Percentiles rank a stretch among this genome's conserved stretches.
These are phyloP conservation scores for Hericium erinaceus DNA, from an alignment of 768 basidiomycete genomes.

Conservation along the genomic window DNA sequence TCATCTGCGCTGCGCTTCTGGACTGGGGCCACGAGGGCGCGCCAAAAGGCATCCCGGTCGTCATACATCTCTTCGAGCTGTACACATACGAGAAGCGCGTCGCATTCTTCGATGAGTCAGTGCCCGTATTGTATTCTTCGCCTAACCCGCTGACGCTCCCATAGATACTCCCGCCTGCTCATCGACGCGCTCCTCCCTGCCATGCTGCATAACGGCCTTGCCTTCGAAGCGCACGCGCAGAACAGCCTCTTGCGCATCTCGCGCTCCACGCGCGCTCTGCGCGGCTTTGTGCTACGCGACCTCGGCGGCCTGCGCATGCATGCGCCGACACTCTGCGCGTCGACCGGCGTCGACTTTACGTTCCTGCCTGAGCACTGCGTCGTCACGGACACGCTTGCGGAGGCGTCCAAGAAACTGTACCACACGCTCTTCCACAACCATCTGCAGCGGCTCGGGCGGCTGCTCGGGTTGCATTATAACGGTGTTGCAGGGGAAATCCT, in stretches of 20 bases:
- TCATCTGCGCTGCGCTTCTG: constrained; percentile 42
- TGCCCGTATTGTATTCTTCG: neutral
- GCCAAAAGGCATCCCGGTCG: constrained; percentile 33
- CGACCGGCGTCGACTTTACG: constrained; percentile 40
- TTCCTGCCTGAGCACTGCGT: constrained; percentile 48
- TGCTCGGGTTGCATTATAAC: constrained; percentile 42
- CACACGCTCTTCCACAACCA: constrained; percentile 55
- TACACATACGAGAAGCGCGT: constrained; percentile 37
- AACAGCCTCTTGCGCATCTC: constrained; percentile 44
- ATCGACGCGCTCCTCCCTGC: constrained; percentile 44
- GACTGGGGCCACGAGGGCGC: constrained; percentile 40
- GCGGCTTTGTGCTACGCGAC: constrained; percentile 48
- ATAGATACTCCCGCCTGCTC: constrained; percentile 41
- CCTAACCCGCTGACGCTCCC: neutral
- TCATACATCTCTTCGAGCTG: constrained; percentile 37
- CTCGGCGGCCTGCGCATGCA: constrained; percentile 50
- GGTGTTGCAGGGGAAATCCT: constrained; percentile 45
- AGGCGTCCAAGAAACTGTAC: constrained; percentile 48
- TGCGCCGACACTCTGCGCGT: constrained; percentile 35
- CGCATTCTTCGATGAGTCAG: constrained; percentile 39
- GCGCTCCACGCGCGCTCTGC: constrained; percentile 28
- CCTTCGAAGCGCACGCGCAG: constrained; percentile 54
- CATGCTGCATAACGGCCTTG: constrained; percentile 44
- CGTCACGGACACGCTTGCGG: constrained; percentile 35
- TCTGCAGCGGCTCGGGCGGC: constrained; percentile 44